Percentiles rank a stretch among this genome's conserved stretches.
Evolutionary conservation across 148 eudicot genomes (phyloP).

Genomic region (Cornus florida): DNA sequence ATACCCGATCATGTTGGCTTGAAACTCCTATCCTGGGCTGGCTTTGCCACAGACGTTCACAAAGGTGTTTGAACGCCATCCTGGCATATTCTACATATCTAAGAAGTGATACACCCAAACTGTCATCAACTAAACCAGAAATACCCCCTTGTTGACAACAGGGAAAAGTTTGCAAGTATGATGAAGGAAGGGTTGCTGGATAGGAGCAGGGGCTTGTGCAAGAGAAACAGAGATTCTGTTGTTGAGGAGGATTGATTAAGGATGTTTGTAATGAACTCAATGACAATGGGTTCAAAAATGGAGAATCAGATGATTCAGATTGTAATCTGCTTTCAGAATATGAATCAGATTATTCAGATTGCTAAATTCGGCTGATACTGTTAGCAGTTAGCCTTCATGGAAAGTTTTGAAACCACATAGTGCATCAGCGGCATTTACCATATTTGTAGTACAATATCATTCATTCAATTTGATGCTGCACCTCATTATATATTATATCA

Average conservation of each 20-base stretch:
- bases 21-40: constrained; percentile 51
- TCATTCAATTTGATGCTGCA: too few relatives aligned
- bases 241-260: constrained; percentile 9
- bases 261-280: background rate
- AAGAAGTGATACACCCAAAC: constrained; percentile 74
- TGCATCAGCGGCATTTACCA: too few relatives aligned
- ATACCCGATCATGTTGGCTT: constrained; percentile 39
- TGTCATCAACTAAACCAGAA: constrained; percentile 51
- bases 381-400: background rate
- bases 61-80: constrained; percentile 29
- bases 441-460: too few relatives aligned
- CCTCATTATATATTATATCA: too few relatives aligned
- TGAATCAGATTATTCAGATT: constrained; percentile 43
- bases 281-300: too few relatives aligned
- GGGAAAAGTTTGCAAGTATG: constrained; percentile 52
- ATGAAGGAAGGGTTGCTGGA: constrained; percentile 74
- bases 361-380: background rate
- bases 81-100: constrained; percentile 78
- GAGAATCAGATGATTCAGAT: too few relatives aligned
- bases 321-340: constrained; percentile 32
- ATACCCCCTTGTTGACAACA: constrained; percentile 68
- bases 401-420: too few relatives aligned
- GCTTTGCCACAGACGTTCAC: constrained; percentile 84
- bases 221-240: constrained; percentile 16
- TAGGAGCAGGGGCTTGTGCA: constrained; percentile 73